Conservation (phyloP, 164 flowering plant species). For the Vitis riparia region DNA sequence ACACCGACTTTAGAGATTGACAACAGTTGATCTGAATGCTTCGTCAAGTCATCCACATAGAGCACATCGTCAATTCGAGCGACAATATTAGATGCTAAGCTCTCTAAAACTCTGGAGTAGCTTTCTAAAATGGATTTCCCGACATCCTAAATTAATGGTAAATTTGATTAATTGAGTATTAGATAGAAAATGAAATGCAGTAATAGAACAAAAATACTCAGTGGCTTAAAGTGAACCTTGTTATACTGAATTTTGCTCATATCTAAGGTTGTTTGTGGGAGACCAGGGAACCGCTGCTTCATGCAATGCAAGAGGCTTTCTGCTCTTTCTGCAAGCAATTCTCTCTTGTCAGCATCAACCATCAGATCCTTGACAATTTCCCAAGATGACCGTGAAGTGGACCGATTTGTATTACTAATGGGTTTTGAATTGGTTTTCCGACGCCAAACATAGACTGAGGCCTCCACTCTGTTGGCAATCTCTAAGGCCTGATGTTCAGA, state of each 20-base stretch:
- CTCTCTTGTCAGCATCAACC: slow-evolving; percentile 52
- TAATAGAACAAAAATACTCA: background rate
- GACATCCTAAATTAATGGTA: slow-evolving; percentile 45
- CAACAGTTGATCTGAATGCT: slow-evolving; percentile 44
- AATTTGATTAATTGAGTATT: background rate
- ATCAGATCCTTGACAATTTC: slow-evolving; percentile 58
- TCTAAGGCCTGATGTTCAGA: slow-evolving; percentile 68
- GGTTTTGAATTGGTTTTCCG: slow-evolving; percentile 35
- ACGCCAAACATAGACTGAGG: slow-evolving; percentile 48
- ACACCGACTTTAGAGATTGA: slow-evolving; percentile 35
- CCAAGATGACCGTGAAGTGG: slow-evolving; percentile 57
- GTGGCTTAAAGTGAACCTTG: slow-evolving; percentile 35
- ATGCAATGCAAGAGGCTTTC: slow-evolving; percentile 54
- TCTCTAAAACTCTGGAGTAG: slow-evolving; percentile 74
- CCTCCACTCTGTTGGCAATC: slow-evolving; percentile 63
- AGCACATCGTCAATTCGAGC: slow-evolving; percentile 68
- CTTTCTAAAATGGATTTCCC: slow-evolving; percentile 72
- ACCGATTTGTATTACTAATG: slow-evolving; percentile 19
- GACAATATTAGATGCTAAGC: slow-evolving; percentile 65
- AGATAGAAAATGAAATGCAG: background rate
- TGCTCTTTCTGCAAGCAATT: slow-evolving; percentile 56
- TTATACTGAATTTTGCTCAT: slow-evolving; percentile 66
- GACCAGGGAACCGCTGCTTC: slow-evolving; percentile 62
- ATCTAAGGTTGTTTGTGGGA: slow-evolving; percentile 61
- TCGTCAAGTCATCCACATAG: slow-evolving; percentile 56